These are phyloP conservation scores for Pyrenophora seminiperda DNA, from an alignment of 2,329 filamentous ascomycete genomes.

Conservation along the genomic window DNA sequence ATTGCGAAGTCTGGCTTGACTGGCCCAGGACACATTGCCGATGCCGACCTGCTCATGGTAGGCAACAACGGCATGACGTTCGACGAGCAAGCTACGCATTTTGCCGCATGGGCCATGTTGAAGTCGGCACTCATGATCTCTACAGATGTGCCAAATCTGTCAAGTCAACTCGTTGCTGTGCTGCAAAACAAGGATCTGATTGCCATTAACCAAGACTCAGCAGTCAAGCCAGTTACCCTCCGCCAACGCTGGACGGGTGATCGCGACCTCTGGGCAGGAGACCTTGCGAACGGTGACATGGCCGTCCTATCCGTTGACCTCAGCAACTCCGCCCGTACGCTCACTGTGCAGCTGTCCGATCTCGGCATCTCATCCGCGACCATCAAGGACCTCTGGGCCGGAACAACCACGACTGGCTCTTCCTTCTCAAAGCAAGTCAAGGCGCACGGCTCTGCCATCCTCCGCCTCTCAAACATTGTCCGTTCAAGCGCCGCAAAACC, in stretches of 20 bases:
- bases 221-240: conserved; percentile 25
- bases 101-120: conserved; percentile 29
- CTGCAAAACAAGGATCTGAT: conserved; percentile 30
- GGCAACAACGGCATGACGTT: conserved; percentile 25
- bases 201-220: conserved; percentile 27
- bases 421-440: conserved; percentile 27
- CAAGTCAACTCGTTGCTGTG: conserved; percentile 16
- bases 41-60: conserved; percentile 27
- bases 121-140: conserved; percentile 31
- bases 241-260: conserved; percentile 26
- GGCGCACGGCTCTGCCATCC: conserved; percentile 21
- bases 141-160: conserved; percentile 20
- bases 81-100: conserved; percentile 30
- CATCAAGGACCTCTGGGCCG: conserved; percentile 27
- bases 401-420: conserved; percentile 11
- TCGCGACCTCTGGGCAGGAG: conserved; percentile 26
- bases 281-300: conserved; percentile 27
- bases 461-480: conserved; percentile 25
- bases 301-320: conserved; percentile 26
- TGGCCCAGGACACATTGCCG: conserved; percentile 25
- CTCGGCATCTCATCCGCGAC: conserved; percentile 23
- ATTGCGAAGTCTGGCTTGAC: conserved; percentile 23
- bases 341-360: conserved; percentile 19
- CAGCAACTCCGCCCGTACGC: conserved; percentile 22
- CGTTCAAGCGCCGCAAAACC: conserved; percentile 13